These are phyloP conservation scores for Populus nigra DNA, from an alignment of 345 rosid species.

Conservation along the genomic window DNA sequence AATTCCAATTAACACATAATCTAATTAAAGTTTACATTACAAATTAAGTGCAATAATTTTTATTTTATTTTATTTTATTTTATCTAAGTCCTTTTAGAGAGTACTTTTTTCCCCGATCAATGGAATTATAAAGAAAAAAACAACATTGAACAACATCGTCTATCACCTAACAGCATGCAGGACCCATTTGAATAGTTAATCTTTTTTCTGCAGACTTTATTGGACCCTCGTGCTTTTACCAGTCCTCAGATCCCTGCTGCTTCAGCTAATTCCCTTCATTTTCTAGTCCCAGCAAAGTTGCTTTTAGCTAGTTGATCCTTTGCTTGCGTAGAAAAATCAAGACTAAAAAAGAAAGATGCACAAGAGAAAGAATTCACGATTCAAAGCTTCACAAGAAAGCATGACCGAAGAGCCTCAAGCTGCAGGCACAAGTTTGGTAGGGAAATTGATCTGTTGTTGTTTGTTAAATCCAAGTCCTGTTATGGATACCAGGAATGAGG, in stretches of 20 bases:
- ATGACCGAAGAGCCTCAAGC: not conserved
- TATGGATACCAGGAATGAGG: not conserved
- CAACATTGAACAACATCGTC: no score
- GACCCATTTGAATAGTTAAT: not conserved
- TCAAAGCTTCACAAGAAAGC: not conserved
- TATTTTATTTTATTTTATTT: no score
- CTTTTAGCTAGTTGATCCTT: not conserved
- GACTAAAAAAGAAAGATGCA: not conserved
- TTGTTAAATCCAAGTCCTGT: no score
- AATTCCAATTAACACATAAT: no score
- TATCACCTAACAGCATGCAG: not conserved
- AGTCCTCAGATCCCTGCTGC: not conserved
- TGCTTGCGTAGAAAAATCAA: no score
- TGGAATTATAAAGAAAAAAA: no score
- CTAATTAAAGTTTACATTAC: no score
- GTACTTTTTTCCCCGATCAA: no score
- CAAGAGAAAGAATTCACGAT: not conserved
- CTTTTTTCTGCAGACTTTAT: not conserved
- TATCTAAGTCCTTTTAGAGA: no score
- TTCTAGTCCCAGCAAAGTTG: not conserved
- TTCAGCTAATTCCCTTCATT: not conserved
- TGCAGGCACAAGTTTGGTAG: no score
- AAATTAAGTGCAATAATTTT: no score
- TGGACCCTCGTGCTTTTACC: not conserved
- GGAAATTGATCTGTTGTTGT: not conserved